Percentiles rank a stretch among this genome's conserved stretches.
phyloP scores from a whole-genome alignment of 73 alveolate species.

The Strombidium stylifer region DNA sequence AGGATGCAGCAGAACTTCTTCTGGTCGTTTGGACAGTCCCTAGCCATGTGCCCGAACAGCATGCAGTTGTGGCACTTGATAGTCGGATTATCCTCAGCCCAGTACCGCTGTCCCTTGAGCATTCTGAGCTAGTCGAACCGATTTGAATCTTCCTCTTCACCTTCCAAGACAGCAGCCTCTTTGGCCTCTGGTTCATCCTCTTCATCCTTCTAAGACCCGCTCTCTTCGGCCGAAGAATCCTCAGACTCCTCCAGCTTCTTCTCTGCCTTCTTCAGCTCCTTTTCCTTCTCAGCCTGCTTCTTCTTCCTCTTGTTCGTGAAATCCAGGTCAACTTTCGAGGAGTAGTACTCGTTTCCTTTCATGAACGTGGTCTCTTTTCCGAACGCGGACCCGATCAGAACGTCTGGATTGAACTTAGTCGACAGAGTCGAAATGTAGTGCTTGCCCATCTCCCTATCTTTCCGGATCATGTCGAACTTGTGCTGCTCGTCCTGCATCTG shows the following conservation, averaged over 20 bases:
- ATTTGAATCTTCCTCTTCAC: not conserved
- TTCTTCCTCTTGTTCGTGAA: not conserved
- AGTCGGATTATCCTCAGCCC: constrained; percentile 32
- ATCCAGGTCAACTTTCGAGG: not conserved
- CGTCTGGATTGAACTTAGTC: constrained; percentile 38
- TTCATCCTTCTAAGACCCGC: constrained; percentile 4
- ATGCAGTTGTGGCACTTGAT: constrained; percentile 53
- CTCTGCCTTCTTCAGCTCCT: not conserved
- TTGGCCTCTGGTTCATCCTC: too few relatives aligned
- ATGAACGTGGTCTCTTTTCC: constrained; percentile 20
- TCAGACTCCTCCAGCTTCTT: not conserved
- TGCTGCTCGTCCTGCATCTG: too few relatives aligned
- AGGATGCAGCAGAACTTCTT: constrained; percentile 33
- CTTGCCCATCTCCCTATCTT: not conserved
- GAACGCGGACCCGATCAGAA: constrained; percentile 6
- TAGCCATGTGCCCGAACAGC: constrained; percentile 58
- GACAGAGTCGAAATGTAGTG: constrained; percentile 19
- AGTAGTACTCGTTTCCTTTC: constrained; percentile 38
- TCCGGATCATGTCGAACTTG: not conserved
- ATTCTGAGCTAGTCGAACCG: not conserved
- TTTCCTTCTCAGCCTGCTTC: not conserved
- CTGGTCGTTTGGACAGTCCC: constrained; percentile 49
- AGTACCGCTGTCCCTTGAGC: constrained; percentile 17
- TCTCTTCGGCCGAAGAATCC: not conserved
- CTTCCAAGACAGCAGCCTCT: not conserved